Base-by-base conservation (phyloP, 495 filamentous ascomycete species). In the Penicillium macrosclerotiorum region DNA sequence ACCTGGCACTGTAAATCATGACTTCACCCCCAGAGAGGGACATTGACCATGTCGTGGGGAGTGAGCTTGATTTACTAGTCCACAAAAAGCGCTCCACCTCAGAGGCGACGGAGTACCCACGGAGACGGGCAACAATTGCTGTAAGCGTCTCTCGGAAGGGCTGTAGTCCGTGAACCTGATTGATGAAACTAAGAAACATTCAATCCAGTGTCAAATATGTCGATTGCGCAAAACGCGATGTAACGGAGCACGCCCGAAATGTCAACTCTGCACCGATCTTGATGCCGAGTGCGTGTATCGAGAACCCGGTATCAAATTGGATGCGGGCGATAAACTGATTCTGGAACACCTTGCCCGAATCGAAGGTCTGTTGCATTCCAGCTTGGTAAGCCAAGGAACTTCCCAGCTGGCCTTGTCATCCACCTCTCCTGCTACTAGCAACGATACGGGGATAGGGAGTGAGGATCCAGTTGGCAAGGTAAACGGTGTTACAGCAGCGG, bases 221-320 rank as follows among this genome's bases (percentile, higher is more conserved):
- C 85, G 88, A 22, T 84, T 86, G 27, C 77, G 88, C 46, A 91
- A 92, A 64, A 90, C 87, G 38, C 76, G 86, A 60, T 92, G 88
- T 61, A 88, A 90, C 58, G 88, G 88, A n/a, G 84, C 77, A 6
- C 82, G 87, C 45, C 87, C 88, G 11, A 89, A 88, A 64, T 92
- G 88, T 61, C 82, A 86, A 63, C 81, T 92, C 13, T 92, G 88
- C 64, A 82, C 83, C 12, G 88, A 90, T 60, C 73, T 92, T 30
- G 84, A 87, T 48, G 87, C 85, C 12, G 88, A 90, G 47, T 92
- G 88, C 62, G 77, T 89, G 46, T 92, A 92, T 58, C 78, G 88
- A 34, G 88, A 92, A 63, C 88, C 88, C 12, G 88, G 88, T 4
- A 90, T 90, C 68, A 92, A 92, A 63, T 81, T 90, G 20, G 88